Evolutionary conservation across 352 stramenopile genomes (phyloP), one percentile per base, ranked within the genome.

Genomic region (Aphanomyces invadans): DNA sequence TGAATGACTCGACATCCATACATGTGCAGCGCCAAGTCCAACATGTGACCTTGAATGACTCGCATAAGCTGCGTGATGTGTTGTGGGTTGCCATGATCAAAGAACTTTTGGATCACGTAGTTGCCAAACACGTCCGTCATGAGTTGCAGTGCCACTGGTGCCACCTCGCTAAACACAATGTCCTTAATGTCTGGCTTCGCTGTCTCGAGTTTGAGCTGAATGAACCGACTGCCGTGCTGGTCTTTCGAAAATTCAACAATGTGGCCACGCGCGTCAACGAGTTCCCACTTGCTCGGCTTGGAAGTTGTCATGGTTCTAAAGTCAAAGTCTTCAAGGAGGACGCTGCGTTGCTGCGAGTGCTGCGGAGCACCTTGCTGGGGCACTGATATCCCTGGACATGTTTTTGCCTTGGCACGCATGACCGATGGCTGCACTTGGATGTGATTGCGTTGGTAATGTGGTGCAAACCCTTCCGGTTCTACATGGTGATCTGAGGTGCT

Each of bases 101-200:
- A 91, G 33, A 99, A 87, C 70, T 98, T 98, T 74, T 99, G 97
- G 39, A 99, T 96, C 28, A 99, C 96, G 70, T 99, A 99, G 75
- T 99, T 99, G 19, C 97, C 97, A 74, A 99, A 99, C 5, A 99
- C 95, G 62, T 96, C 87, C 31, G 82, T 91, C 88, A 96, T 96
- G 46, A 96, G 70, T 46, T 78, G 31, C 21, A 95, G 74, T 17
- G 81, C 86, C 39, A 89, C 81, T 11, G 83, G 82, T 28, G 81
- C 88, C n/a, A 95, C 80, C 59, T 96, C 88, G 38, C 79, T 78
- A 61, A 96, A 95, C 7, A 86, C 81, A 1, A 88, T 76, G 19
- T 83, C 65, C 61, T 90, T 90, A 28, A 74, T 65, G 19, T 78
- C 73, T 11, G 94, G 80, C 31, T 89, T 81, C 0, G 86, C 88